Evolutionary conservation across 257 asterid species (phyloP).

Genomic region (Ligustrum vulgare): DNA sequence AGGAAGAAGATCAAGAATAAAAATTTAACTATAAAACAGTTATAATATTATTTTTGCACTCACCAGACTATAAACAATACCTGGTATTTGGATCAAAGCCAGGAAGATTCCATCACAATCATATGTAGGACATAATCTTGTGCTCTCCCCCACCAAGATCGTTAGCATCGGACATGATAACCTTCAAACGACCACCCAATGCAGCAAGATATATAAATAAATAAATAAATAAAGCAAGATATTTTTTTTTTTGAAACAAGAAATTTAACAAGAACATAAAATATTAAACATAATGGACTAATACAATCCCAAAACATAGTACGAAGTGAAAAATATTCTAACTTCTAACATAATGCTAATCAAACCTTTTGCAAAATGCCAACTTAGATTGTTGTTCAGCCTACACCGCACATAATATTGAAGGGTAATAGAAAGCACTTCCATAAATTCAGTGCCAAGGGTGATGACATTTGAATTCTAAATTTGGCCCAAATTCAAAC

Average conservation of each 20-base stretch:
- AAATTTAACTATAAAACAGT: slow-evolving; percentile 12
- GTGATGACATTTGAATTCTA: slow-evolving; percentile 90
- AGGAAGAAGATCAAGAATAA: slow-evolving; percentile 18
- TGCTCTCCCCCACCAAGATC: slow-evolving; percentile 99
- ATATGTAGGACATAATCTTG: slow-evolving; percentile 92
- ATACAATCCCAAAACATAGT: slow-evolving; percentile 28
- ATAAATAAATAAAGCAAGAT: slow-evolving; percentile 43
- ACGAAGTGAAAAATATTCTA: slow-evolving; percentile 10
- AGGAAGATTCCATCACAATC: slow-evolving; percentile 84
- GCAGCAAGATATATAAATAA: too few relatives aligned
- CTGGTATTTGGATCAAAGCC: slow-evolving; percentile 92
- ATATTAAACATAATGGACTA: slow-evolving; percentile 36
- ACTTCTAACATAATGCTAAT: slow-evolving; percentile 20
- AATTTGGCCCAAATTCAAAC: slow-evolving; percentile 55
- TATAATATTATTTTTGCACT: slow-evolving; percentile 33
- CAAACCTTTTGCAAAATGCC: slow-evolving; percentile 88
- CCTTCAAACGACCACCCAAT: slow-evolving; percentile 77
- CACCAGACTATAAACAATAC: slow-evolving; percentile 94
- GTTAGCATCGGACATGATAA: slow-evolving; percentile 92
- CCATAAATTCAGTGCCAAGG: slow-evolving; percentile 97
- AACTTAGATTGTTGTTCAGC: slow-evolving; percentile 74
- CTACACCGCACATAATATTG: slow-evolving; percentile 83
- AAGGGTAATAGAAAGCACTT: slow-evolving; percentile 83
- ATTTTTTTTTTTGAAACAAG: slow-evolving; percentile 45
- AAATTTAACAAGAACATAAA: slow-evolving; percentile 31